These are phyloP conservation scores for Nigrospora osmanthi DNA, from an alignment of 2,329 filamentous ascomycete species.

Conservation along the genomic window DNA sequence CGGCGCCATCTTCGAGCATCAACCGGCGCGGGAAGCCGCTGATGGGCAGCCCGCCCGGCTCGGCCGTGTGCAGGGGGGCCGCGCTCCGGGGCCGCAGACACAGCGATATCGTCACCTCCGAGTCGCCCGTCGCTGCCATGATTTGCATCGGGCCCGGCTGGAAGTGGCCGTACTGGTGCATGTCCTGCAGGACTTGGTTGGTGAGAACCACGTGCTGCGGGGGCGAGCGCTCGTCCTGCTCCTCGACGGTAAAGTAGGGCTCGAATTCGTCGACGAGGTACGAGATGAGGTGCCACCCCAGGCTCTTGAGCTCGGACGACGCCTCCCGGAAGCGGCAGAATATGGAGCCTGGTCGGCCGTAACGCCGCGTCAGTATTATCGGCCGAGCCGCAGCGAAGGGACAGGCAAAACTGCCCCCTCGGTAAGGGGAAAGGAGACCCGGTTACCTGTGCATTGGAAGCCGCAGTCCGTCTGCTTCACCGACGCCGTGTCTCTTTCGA, in stretches of 20 bases:
- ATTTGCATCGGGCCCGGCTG: slow-evolving; percentile 16
- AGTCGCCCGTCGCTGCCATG: slow-evolving; percentile 12
- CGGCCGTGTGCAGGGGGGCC: slow-evolving; percentile 3
- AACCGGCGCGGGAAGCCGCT: slow-evolving; percentile 21
- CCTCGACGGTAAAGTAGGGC: slow-evolving; percentile 21
- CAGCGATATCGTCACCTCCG: slow-evolving; percentile 17
- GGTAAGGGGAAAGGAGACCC: neutral
- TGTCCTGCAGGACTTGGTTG: slow-evolving; percentile 18
- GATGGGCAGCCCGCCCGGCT: slow-evolving; percentile 16
- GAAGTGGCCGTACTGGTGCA: slow-evolving; percentile 21
- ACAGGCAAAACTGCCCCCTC: no score
- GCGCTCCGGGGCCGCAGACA: slow-evolving; percentile 9
- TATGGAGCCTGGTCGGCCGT: slow-evolving; percentile 13
- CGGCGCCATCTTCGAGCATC: slow-evolving; percentile 17
- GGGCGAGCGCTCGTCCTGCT: slow-evolving; percentile 11
- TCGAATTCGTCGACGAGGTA: slow-evolving; percentile 21
- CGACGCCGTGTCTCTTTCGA: slow-evolving; percentile 19
- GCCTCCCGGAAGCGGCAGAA: slow-evolving; percentile 18
- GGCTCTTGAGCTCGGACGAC: slow-evolving; percentile 18
- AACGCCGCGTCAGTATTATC: no score
- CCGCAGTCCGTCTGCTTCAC: slow-evolving; percentile 17
- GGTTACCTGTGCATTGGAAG: slow-evolving; percentile 20
- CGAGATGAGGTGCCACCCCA: slow-evolving; percentile 21
- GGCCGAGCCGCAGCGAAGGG: no score
- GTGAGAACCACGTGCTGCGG: slow-evolving; percentile 15